These are phyloP conservation scores for Schizophyllum commune DNA, from an alignment of 1,284 basidiomycete genomes.

Conservation along the genomic window DNA sequence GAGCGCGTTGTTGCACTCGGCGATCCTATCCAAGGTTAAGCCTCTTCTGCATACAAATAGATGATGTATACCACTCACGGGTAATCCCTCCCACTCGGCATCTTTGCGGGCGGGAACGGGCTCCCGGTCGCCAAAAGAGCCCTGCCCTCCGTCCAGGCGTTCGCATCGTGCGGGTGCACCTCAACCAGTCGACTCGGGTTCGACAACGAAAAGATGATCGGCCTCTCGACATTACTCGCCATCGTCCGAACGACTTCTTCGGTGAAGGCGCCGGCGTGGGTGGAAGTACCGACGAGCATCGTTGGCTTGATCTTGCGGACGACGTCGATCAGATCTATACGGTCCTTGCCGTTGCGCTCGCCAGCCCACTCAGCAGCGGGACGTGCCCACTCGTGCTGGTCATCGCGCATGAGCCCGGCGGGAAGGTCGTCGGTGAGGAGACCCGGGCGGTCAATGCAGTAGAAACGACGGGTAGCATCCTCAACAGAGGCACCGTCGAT, in stretches of 20 bases:
- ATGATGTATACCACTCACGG: slow-evolving; percentile 31
- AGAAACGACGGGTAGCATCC: slow-evolving; percentile 62
- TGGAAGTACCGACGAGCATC: slow-evolving; percentile 78
- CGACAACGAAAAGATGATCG: slow-evolving; percentile 77
- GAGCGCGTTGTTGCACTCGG: slow-evolving; percentile 74
- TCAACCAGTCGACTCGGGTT: slow-evolving; percentile 78
- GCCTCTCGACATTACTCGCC: slow-evolving; percentile 58
- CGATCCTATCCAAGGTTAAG: slow-evolving; percentile 36
- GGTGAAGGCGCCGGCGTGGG: slow-evolving; percentile 72
- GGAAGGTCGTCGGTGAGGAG: slow-evolving; percentile 46
- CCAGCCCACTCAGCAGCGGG: slow-evolving; percentile 42
- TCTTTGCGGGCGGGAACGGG: slow-evolving; percentile 72
- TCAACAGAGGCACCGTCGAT: slow-evolving; percentile 45
- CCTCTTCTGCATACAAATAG: background rate
- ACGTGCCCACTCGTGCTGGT: slow-evolving; percentile 49
- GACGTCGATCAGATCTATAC: slow-evolving; percentile 55
- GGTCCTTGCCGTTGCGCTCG: slow-evolving; percentile 28
- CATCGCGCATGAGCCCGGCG: slow-evolving; percentile 38
- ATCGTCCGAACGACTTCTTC: slow-evolving; percentile 67
- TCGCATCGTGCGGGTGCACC: slow-evolving; percentile 65
- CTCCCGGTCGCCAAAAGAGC: slow-evolving; percentile 78
- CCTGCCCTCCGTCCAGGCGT: slow-evolving; percentile 70
- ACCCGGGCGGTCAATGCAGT: slow-evolving; percentile 55
- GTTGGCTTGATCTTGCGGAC: slow-evolving; percentile 58
- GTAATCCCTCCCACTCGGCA: slow-evolving; percentile 62